phyloP scores from a whole-genome alignment of 2,329 filamentous ascomycete genomes.

The Cordyceps militaris region DNA sequence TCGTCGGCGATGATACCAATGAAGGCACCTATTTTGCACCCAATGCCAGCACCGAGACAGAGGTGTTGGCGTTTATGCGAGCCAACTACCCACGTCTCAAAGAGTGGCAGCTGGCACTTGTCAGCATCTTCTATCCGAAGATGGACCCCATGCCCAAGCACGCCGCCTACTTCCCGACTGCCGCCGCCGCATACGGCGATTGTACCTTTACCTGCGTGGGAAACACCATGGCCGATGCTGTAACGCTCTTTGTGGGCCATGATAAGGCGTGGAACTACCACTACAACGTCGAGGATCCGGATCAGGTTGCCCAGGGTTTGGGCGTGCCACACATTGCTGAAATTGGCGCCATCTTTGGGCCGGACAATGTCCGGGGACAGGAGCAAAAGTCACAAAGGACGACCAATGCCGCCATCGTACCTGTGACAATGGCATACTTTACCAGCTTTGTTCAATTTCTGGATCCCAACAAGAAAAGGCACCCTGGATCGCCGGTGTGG shows the following conservation, averaged over 20 bases:
- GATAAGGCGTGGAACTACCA: constrained; percentile 38
- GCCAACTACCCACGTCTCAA: constrained; percentile 42
- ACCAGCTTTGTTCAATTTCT: constrained; percentile 40
- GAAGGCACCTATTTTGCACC: constrained; percentile 41
- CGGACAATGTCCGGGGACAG: constrained; percentile 19
- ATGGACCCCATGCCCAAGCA: constrained; percentile 30
- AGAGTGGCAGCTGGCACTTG: constrained; percentile 25
- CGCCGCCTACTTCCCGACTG: constrained; percentile 37
- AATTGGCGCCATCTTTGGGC: constrained; percentile 41
- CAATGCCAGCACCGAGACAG: constrained; percentile 28
- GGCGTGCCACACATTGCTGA: constrained; percentile 45
- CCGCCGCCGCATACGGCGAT: constrained; percentile 38
- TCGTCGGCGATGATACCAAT: constrained; percentile 24
- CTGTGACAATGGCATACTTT: constrained; percentile 43
- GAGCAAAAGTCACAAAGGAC: constrained; percentile 33
- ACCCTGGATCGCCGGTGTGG: constrained; percentile 34
- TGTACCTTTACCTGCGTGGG: constrained; percentile 38
- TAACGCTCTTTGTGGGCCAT: constrained; percentile 11
- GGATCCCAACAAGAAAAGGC: constrained; percentile 35
- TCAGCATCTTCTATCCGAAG: constrained; percentile 34
- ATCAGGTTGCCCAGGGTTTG: constrained; percentile 29
- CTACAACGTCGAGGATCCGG: constrained; percentile 39
- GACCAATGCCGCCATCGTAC: constrained; percentile 38
- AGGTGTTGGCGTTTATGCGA: constrained; percentile 34
- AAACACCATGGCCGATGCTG: constrained; percentile 25